Conservation (phyloP, 495 filamentous ascomycete species). For the Tuber brumale region DNA sequence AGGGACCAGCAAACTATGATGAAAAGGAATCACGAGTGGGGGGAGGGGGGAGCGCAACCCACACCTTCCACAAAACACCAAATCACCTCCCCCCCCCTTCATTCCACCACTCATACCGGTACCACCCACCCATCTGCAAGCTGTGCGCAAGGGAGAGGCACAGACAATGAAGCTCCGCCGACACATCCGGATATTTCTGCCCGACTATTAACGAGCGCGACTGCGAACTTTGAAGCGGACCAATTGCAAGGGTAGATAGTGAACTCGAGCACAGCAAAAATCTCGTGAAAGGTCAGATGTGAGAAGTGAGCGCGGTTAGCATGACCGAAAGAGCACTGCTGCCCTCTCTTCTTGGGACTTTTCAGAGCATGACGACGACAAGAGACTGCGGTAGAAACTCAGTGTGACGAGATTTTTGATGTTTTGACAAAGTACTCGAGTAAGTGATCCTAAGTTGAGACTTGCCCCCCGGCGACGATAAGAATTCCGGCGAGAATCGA, state of each 20-base stretch:
- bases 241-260: constrained; percentile 16
- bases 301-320: constrained; percentile 30
- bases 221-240: background rate
- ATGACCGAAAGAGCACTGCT: constrained; percentile 1
- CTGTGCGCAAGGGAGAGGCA: constrained; percentile 10
- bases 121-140: constrained; percentile 19
- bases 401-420: background rate
- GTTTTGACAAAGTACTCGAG: background rate
- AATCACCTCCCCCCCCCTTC: constrained; percentile 6
- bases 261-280: constrained; percentile 8
- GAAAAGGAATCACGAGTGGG: background rate
- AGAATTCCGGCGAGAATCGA: background rate
- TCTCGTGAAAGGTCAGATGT: constrained; percentile 20
- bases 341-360: constrained; percentile 9
- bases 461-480: background rate
- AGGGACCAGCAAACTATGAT: background rate
- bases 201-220: constrained; percentile 16
- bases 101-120: constrained; percentile 19
- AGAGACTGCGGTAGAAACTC: background rate
- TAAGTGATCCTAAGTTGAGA: background rate
- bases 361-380: constrained; percentile 7
- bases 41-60: background rate
- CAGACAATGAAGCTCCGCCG: constrained; percentile 11
- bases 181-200: constrained; percentile 19
- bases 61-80: background rate